Evolutionary conservation across 495 filamentous ascomycete genomes (phyloP).

Genomic region (Rostrohypoxylon terebratum): DNA sequence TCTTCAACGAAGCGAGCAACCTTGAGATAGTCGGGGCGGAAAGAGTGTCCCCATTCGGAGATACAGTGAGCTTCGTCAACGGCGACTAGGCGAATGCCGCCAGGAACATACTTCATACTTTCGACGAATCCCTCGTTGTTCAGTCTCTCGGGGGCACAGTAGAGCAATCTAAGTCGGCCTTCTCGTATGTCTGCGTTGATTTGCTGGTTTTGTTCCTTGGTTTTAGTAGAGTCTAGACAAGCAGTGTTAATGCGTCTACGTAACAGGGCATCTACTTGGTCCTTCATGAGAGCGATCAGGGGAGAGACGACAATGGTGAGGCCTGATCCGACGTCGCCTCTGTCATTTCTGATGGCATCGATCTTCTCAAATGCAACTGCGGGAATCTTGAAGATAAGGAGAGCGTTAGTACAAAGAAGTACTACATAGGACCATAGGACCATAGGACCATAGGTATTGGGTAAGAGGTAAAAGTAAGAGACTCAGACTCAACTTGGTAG

Average conservation of each 20-base stretch:
- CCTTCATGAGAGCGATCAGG: constrained; percentile 69
- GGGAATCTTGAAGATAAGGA: constrained; percentile 61
- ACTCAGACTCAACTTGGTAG: constrained; percentile 58
- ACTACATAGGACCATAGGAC: no score
- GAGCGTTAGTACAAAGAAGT: no score
- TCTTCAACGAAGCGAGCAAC: constrained; percentile 69
- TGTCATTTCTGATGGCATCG: constrained; percentile 48
- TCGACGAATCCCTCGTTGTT: constrained; percentile 70
- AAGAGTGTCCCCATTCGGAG: constrained; percentile 71
- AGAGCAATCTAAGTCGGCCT: constrained; percentile 63
- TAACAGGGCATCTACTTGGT: constrained; percentile 66
- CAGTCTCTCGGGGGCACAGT: constrained; percentile 68
- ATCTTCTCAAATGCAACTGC: constrained; percentile 64
- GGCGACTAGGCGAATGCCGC: constrained; percentile 67
- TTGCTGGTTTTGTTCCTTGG: constrained; percentile 56
- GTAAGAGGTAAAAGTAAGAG: no score
- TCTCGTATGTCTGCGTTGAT: constrained; percentile 59
- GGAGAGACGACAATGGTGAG: constrained; percentile 68
- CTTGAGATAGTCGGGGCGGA: constrained; percentile 70
- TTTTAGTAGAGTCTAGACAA: constrained; percentile 65
- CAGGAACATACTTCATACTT: constrained; percentile 61
- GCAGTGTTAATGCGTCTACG: constrained; percentile 62
- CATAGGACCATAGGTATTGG: no score
- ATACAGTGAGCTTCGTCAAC: constrained; percentile 72
- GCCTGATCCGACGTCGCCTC: constrained; percentile 49